Base-by-base conservation (phyloP, 2,329 filamentous ascomycete genomes). In the Daldinia sp. region DNA sequence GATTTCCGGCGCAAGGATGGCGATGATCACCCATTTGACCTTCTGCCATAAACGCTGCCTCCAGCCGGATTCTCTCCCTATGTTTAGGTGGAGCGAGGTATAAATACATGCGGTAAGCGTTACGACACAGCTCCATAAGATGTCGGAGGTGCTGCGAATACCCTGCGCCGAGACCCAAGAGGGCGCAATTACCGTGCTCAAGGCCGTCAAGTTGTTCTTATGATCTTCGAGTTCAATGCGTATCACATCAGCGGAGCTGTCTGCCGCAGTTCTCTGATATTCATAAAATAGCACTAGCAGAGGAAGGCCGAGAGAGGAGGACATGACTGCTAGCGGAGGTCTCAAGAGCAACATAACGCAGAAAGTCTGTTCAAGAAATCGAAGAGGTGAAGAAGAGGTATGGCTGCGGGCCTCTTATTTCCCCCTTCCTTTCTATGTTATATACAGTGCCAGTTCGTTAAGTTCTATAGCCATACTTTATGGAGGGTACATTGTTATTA, bases 101-200 rank as follows among this genome's bases (percentile, higher is more conserved):
- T 57, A 57, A n/a, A 57, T 44, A n/a, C 54, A 57, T 4, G 35
- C 54, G 10, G 37, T 57, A n/a, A 57, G 37, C 28, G 54, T 57
- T 3, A 42, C 1, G 10, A 57, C 18, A 13, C 54, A 42, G 30
- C 54, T 57, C 54, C 37, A 57, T 28, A 57, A 2, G n/a, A 57
- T 57, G 23, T 20, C 15, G 20, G 37, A 44, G 2, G 54, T 57
- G 37, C 54, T 18, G 6, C 54, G 54, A 30, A 57, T 57, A 30
- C 12, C n/a, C 23, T 41, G 54, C 6, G 54, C 20, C 3, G 54
- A 57, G 35, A 57, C 54, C 54, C 54, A 57, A 42, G 54, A 12
- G 4, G 54, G 54, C 5, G 54, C 54, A 28, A 44, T 57, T 9
- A 30, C 23, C 0, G 54, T 26, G 23, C 28, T 5, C 1, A 57